Conservation (phyloP, 2,329 filamentous ascomycete genomes). For the Chrysoporthe puriensis region DNA sequence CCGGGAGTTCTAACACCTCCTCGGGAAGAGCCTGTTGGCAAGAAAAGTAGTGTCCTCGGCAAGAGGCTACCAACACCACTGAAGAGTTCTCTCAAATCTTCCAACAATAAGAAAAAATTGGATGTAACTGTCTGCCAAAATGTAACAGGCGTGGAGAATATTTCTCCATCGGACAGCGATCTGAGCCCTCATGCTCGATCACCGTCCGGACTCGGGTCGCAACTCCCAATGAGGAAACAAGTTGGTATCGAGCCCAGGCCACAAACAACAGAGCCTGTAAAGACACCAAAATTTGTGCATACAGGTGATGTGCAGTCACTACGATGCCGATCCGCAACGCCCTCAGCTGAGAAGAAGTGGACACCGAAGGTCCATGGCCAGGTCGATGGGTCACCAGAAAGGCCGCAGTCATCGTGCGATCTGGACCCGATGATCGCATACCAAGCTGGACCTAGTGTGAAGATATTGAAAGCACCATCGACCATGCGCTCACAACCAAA, state of each 20-base stretch:
- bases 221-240: neutral
- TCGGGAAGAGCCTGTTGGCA: slow-evolving; percentile 16
- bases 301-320: neutral
- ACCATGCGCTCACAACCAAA: slow-evolving; percentile 24
- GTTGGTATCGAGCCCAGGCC: neutral
- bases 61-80: slow-evolving; percentile 15
- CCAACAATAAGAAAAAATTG: neutral
- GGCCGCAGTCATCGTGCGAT: slow-evolving; percentile 12
- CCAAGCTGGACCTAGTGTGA: slow-evolving; percentile 16
- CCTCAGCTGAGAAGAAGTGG: neutral
- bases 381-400: slow-evolving; percentile 5
- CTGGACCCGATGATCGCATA: slow-evolving; percentile 16
- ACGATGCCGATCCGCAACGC: neutral
- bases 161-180: neutral
- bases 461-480: slow-evolving; percentile 26
- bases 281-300: neutral
- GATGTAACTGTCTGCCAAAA: neutral
- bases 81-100: slow-evolving; percentile 24
- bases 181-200: neutral
- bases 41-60: neutral
- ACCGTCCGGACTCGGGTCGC: neutral
- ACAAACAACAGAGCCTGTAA: neutral
- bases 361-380: neutral
- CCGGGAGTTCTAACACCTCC: slow-evolving; percentile 19
- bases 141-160: neutral